These are phyloP conservation scores for Populus davidiana DNA, from an alignment of 345 rosid species.

Conservation along the genomic window DNA sequence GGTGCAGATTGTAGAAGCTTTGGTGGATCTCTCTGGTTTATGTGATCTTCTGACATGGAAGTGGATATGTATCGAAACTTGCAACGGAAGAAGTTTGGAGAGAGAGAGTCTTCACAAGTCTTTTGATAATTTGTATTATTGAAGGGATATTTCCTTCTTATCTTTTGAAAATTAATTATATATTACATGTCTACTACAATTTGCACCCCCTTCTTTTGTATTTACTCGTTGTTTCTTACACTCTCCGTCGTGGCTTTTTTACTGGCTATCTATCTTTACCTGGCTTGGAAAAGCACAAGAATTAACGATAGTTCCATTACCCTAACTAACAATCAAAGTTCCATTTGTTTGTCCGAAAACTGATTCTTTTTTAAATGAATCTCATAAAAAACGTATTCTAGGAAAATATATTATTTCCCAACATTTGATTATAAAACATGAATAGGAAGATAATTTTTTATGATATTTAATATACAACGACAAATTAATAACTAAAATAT, in stretches of 20 bases:
- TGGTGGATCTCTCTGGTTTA: background rate
- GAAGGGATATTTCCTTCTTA: conserved; percentile 7
- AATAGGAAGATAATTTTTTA: too few species aligned
- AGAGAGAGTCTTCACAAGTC: background rate
- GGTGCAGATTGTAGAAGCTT: background rate
- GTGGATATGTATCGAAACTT: conserved; percentile 4
- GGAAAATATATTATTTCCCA: too few species aligned
- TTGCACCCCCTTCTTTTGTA: conserved; percentile 10
- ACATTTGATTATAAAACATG: too few species aligned
- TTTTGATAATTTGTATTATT: conserved; percentile 14
- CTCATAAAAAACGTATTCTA: background rate
- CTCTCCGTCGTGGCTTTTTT: too few species aligned
- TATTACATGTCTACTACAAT: background rate
- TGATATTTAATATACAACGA: too few species aligned
- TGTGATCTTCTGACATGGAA: conserved; percentile 27
- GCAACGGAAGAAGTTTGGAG: conserved; percentile 16
- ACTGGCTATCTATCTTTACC: background rate
- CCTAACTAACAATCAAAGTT: too few species aligned
- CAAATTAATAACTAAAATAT: too few species aligned
- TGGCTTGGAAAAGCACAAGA: background rate
- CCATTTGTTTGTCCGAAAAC: background rate
- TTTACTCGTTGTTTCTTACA: background rate
- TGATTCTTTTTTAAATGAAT: too few species aligned
- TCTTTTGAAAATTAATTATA: conserved; percentile 7
- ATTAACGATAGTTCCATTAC: background rate